A percentile compares a stretch with the other conserved stretches of the same genome.
phyloP scores from a whole-genome alignment of 768 basidiomycete genomes.

The Leccinum fibrillosum region DNA sequence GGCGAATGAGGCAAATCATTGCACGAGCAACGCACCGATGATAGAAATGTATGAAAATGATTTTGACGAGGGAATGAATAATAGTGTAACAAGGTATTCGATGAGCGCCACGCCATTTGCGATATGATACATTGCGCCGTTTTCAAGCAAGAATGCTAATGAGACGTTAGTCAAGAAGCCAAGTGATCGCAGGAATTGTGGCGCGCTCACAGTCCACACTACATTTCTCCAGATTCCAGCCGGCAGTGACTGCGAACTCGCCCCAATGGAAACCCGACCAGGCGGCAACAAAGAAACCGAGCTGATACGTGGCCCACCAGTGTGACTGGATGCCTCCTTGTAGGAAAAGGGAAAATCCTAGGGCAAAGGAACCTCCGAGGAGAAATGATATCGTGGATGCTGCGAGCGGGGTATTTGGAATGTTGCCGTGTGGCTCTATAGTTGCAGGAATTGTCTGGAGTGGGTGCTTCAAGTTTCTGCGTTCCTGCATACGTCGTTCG shows the following conservation, averaged over 20 bases:
- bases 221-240: slow-evolving; percentile 92
- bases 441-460: slow-evolving; percentile 54
- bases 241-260: slow-evolving; percentile 94
- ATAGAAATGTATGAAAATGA: slow-evolving; percentile 51
- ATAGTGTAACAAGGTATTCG: slow-evolving; percentile 76
- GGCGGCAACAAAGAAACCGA: slow-evolving; percentile 79
- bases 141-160: slow-evolving; percentile 90
- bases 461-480: slow-evolving; percentile 33
- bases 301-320: slow-evolving; percentile 71
- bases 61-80: slow-evolving; percentile 66
- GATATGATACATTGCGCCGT: slow-evolving; percentile 79
- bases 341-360: slow-evolving; percentile 52
- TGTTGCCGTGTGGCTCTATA: slow-evolving; percentile 43
- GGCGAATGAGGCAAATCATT: background rate
- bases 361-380: slow-evolving; percentile 69
- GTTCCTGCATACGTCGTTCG: slow-evolving; percentile 45
- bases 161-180: slow-evolving; percentile 4
- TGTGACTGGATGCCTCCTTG: slow-evolving; percentile 40
- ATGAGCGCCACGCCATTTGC: slow-evolving; percentile 75
- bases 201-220: slow-evolving; percentile 81
- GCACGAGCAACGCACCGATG: slow-evolving; percentile 44
- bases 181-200: background rate
- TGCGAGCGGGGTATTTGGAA: slow-evolving; percentile 89
- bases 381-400: slow-evolving; percentile 77
- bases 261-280: slow-evolving; percentile 91